These are phyloP conservation scores for Elsinoe perseae DNA, from an alignment of 2,329 filamentous ascomycete species.

Conservation along the genomic window DNA sequence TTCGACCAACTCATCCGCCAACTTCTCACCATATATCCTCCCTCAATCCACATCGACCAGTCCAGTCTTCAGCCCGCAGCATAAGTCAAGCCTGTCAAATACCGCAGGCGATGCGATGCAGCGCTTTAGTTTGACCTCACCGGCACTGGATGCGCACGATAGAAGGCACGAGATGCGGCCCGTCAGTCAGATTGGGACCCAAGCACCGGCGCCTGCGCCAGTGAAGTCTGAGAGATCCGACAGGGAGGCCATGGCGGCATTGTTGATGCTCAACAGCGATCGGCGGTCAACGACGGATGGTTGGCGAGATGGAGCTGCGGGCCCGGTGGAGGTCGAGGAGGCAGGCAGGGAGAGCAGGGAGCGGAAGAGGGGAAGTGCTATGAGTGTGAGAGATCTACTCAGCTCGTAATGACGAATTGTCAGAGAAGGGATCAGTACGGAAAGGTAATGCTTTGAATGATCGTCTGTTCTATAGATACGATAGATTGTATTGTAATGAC, in stretches of 20 bases:
- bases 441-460: neutral
- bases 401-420: conserved; percentile 27
- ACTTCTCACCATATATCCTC: conserved; percentile 12
- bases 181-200: neutral
- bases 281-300: conserved; percentile 46
- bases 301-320: conserved; percentile 21
- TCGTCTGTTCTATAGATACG: neutral
- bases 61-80: conserved; percentile 10
- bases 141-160: conserved; percentile 16
- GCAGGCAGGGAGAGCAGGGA: conserved; percentile 18
- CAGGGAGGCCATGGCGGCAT: conserved; percentile 74
- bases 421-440: neutral
- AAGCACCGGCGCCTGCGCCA: neutral
- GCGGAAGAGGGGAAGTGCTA: conserved; percentile 28
- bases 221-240: conserved; percentile 33
- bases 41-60: neutral
- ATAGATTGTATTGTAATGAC: neutral
- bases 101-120: conserved; percentile 14
- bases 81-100: conserved; percentile 7
- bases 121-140: conserved; percentile 16
- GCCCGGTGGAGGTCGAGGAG: conserved; percentile 11
- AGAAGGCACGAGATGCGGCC: conserved; percentile 9
- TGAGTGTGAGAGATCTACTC: conserved; percentile 42
- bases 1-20: neutral
- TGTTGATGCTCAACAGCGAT: conserved; percentile 82